A percentile compares a stretch with the other conserved stretches of the same genome.
phyloP scores from a whole-genome alignment of 2,329 filamentous ascomycete species.

The Elsinoe batatas region DNA sequence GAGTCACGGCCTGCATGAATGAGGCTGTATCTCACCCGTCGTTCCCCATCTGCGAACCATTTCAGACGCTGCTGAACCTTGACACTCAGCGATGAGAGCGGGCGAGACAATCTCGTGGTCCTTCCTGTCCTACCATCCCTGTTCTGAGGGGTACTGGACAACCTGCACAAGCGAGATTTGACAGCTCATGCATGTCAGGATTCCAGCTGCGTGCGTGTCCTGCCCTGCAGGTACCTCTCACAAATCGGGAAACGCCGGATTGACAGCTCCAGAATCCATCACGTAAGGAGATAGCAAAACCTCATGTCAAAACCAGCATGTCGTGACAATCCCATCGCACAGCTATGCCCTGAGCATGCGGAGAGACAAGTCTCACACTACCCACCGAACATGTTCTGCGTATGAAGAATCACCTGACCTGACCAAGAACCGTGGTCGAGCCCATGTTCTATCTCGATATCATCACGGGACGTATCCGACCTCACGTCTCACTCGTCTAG shows the following conservation, averaged over 20 bases:
- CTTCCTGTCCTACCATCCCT: not conserved
- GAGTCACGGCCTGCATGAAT: constrained; percentile 4
- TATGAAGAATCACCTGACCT: not conserved
- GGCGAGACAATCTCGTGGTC: not conserved
- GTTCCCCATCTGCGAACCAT: not conserved
- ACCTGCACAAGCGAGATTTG: not conserved
- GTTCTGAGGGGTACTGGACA: not conserved
- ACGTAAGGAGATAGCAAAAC: not conserved
- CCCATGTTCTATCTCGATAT: not conserved
- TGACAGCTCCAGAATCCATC: not conserved
- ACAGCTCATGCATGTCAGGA: constrained; percentile 3
- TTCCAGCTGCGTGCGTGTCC: not conserved
- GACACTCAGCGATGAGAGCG: not conserved
- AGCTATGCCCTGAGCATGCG: too few relatives aligned
- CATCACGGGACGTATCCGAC: not conserved
- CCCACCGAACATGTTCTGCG: not conserved
- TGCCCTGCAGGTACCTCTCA: not conserved
- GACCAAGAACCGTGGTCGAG: not conserved
- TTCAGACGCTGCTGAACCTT: not conserved
- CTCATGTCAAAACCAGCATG: not conserved
- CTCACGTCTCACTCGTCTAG: not conserved
- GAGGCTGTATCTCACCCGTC: not conserved
- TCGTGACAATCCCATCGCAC: not conserved
- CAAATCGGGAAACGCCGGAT: not conserved
- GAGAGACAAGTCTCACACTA: too few relatives aligned